A percentile compares a stretch with the other conserved stretches of the same genome.
phyloP scores from a whole-genome alignment of 2,329 filamentous ascomycete genomes.

The Tolypocladium pustulatum region DNA sequence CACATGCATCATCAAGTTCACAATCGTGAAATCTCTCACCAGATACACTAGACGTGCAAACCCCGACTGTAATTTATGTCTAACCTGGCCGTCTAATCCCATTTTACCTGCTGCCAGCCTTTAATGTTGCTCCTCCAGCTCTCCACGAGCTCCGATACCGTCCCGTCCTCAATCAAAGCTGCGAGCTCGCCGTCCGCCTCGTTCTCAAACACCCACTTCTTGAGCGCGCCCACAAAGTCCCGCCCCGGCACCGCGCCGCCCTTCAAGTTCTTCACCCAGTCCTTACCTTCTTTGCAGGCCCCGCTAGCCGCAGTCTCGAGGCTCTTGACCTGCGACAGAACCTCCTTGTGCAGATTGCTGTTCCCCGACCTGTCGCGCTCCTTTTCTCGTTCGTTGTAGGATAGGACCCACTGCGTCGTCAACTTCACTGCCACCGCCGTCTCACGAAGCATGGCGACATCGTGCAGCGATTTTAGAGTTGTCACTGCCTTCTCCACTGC shows the following conservation, averaged over 20 bases:
- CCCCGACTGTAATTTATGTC: not conserved
- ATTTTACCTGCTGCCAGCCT: constrained; percentile 23
- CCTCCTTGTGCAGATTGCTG: constrained; percentile 26
- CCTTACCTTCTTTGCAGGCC: constrained; percentile 22
- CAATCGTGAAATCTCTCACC: not conserved
- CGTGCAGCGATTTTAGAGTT: constrained; percentile 23
- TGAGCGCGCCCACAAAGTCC: constrained; percentile 15
- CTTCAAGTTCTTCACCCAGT: constrained; percentile 16
- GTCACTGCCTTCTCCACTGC: constrained; percentile 9
- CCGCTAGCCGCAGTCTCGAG: constrained; percentile 18
- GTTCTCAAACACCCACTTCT: constrained; percentile 17
- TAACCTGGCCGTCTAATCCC: constrained; percentile 12
- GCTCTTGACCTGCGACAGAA: constrained; percentile 21
- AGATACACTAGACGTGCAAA: not conserved
- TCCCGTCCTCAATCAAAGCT: constrained; percentile 14
- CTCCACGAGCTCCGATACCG: constrained; percentile 16
- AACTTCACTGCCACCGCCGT: constrained; percentile 21
- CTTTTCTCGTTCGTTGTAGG: constrained; percentile 26
- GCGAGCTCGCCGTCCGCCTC: constrained; percentile 7
- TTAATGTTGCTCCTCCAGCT: constrained; percentile 23
- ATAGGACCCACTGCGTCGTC: constrained; percentile 21
- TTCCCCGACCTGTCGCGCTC: constrained; percentile 27
- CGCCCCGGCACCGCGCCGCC: constrained; percentile 13
- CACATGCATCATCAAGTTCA: not conserved
- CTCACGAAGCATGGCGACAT: constrained; percentile 26